These are phyloP conservation scores for Apophysomyces variabilis DNA, from an alignment of 371 early-diverging fungal genomes.

Conservation along the genomic window DNA sequence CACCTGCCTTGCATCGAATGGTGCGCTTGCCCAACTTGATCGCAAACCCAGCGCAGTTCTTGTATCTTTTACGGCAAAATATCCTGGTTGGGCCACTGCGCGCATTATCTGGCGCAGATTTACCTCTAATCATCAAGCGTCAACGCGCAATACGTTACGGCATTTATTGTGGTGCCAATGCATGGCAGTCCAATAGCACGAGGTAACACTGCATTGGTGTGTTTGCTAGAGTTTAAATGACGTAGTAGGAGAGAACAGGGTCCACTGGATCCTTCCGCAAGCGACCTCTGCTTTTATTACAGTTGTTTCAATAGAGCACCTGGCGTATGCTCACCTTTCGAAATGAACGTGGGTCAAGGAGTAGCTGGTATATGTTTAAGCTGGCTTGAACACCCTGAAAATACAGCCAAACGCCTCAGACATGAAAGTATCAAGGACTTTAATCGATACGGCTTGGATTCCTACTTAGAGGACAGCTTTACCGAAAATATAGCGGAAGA, in stretches of 20 bases:
- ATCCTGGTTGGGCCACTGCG: constrained; percentile 53
- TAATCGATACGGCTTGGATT: constrained; percentile 11
- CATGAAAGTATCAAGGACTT: constrained; percentile 15
- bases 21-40: constrained; percentile 60
- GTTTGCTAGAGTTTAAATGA: no score
- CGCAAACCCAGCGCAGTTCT: constrained; percentile 61
- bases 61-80: constrained; percentile 71
- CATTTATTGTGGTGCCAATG: constrained; percentile 6
- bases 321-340: constrained; percentile 57
- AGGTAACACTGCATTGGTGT: background rate
- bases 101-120: constrained; percentile 59
- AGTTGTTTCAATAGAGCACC: constrained; percentile 46
- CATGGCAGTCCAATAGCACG: background rate
- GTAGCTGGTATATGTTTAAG: constrained; percentile 70
- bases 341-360: constrained; percentile 72
- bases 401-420: constrained; percentile 36
- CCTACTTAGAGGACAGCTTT: constrained; percentile 30
- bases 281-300: constrained; percentile 48
- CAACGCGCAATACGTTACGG: constrained; percentile 59
- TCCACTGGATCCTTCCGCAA: constrained; percentile 11
- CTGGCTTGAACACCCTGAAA: constrained; percentile 39
- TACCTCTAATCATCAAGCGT: constrained; percentile 46
- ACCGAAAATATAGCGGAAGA: constrained; percentile 15
- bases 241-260: background rate
- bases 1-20: constrained; percentile 37